Conservation (phyloP, 1,284 basidiomycete species). For the Ceratobasidium sp. region DNA sequence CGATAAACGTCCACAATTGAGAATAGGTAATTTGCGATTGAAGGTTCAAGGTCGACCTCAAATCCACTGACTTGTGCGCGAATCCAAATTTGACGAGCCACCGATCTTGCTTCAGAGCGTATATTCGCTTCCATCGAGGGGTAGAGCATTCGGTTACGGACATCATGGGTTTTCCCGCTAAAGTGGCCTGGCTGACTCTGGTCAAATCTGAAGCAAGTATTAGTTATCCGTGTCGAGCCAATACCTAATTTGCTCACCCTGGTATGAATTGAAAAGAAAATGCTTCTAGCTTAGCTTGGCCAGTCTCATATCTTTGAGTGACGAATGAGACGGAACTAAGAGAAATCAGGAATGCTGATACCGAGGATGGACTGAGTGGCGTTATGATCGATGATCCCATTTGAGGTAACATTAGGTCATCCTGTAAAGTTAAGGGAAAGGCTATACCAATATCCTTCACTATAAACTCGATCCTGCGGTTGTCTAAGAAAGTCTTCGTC, state of each 20-base stretch:
- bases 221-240: slow-evolving; percentile 23
- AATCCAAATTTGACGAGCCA: slow-evolving; percentile 72
- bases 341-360: slow-evolving; percentile 86
- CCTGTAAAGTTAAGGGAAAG: slow-evolving; percentile 74
- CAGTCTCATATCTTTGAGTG: slow-evolving; percentile 81
- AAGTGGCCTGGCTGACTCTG: slow-evolving; percentile 79
- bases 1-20: slow-evolving; percentile 87
- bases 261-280: slow-evolving; percentile 88
- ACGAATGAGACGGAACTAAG: slow-evolving; percentile 80
- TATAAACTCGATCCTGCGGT: slow-evolving; percentile 73
- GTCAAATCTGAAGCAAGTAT: slow-evolving; percentile 70
- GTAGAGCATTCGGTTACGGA: slow-evolving; percentile 81
- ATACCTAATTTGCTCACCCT: slow-evolving; percentile 63
- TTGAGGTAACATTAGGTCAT: slow-evolving; percentile 45
- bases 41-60: slow-evolving; percentile 85
- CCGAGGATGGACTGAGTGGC: slow-evolving; percentile 56
- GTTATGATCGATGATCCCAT: slow-evolving; percentile 26
- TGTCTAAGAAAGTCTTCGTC: slow-evolving; percentile 61
- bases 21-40: slow-evolving; percentile 82
- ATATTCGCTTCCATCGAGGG: slow-evolving; percentile 84
- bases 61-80: slow-evolving; percentile 87
- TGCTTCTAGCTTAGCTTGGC: slow-evolving; percentile 76
- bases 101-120: slow-evolving; percentile 67
- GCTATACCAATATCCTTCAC: slow-evolving; percentile 84
- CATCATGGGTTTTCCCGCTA: slow-evolving; percentile 74